Percentiles rank a stretch among this genome's conserved stretches.
These are phyloP conservation scores for Phoma sp. DNA, from an alignment of 2,329 filamentous ascomycete species.

Conservation along the genomic window DNA sequence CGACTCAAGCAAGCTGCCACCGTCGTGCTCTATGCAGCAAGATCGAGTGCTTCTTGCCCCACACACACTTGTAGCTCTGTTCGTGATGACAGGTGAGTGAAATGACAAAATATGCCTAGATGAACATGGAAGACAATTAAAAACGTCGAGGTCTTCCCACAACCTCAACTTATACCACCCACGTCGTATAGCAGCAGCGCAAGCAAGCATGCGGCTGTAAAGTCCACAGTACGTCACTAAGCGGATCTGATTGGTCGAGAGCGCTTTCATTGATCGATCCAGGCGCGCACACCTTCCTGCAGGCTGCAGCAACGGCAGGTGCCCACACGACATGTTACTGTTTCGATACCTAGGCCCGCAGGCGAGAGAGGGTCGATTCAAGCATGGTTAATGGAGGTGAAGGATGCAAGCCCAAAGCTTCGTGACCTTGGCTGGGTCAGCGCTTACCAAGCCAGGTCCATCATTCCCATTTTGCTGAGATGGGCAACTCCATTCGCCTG, in stretches of 20 bases:
- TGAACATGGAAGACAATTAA: neutral
- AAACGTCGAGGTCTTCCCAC: no score
- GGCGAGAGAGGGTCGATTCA: neutral
- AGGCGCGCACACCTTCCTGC: neutral
- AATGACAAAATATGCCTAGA: neutral
- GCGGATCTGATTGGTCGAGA: no score
- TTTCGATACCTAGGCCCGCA: neutral
- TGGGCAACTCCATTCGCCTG: neutral
- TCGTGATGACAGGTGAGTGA: neutral
- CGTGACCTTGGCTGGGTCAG: conserved; percentile 3
- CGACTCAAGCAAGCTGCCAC: neutral
- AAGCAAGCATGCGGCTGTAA: neutral
- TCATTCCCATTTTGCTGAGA: neutral
- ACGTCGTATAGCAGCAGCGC: neutral
- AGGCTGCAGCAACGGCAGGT: neutral
- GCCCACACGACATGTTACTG: conserved; percentile 1
- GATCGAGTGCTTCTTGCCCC: neutral
- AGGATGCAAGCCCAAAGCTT: conserved; percentile 8
- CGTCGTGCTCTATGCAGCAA: neutral
- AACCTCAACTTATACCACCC: neutral
- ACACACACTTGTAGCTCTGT: neutral
- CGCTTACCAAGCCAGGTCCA: neutral
- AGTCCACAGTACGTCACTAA: neutral
- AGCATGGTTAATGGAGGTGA: neutral
- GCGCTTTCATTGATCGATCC: neutral